Base-by-base conservation (phyloP, 1,284 basidiomycete species). In the Fomitopsis pinicola region DNA sequence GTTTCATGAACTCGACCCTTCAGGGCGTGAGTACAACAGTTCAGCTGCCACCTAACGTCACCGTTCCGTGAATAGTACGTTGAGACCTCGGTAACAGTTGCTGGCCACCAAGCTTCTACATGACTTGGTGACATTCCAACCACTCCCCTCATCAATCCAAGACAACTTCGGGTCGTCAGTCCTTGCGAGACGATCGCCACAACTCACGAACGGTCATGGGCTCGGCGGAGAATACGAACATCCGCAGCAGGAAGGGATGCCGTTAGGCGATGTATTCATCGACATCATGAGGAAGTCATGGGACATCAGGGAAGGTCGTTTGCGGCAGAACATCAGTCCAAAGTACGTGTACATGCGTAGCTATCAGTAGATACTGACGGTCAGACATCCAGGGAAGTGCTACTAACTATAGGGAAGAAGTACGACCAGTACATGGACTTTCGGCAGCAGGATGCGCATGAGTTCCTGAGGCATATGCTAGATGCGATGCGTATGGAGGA, bases 401-500 rank as follows among this genome's bases (percentile, higher is more conserved):
- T 97, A 15, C 74, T 80, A 26, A 81, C 84, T 28, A 79, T 97
- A 26, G 91, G 93, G 1, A 80, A 81, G 66, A 97, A 97, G 75
- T 93, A 95, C 72, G 92, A 95, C 67, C 95, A 98, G 69, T 98
- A 97, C 71, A 85, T 93, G 55, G 94, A 95, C 69, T 91, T 91
- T 70, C 82, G 88, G 19, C 95, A 98, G 74, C 95, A 98, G 75
- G 95, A 98, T 69, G 94, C 95, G 5, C 95, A 98, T 72, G 95
- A 97, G 76, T 89, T 97, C 66, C 77, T 97, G 52, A 82, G 93
- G 42, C 94, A 95, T 65, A 79, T 97, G 61, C 79, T 97, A 52
- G 95, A 97, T 72, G 91, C 88, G n/a, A 92, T 96, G 82, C 85
- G 93, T 56, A 95, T 96, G 93, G 95, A 98, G 72, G 95, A 98